phyloP scores from a whole-genome alignment of 192 early-diverging fungal species.

The Dissophora ornata region DNA sequence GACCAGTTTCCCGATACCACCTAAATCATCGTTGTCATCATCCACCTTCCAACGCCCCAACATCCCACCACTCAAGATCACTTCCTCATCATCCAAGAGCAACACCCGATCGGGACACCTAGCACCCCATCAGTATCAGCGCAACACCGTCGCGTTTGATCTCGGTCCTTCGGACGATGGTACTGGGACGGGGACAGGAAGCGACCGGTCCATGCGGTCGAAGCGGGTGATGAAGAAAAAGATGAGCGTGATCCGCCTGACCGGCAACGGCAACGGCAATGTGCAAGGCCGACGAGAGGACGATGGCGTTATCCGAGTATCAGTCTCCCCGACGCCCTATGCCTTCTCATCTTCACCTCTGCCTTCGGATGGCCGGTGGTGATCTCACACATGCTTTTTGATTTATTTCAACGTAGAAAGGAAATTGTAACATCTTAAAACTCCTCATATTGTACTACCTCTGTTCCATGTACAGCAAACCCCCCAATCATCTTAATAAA shows the following conservation, averaged over 20 bases:
- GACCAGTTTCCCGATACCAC: not conserved
- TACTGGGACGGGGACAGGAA: slow-evolving; percentile 35
- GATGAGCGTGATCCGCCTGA: slow-evolving; percentile 49
- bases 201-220: slow-evolving; percentile 39
- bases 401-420: too few species aligned
- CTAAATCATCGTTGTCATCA: not conserved
- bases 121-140: slow-evolving; percentile 3
- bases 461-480: too few species aligned
- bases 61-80: slow-evolving; percentile 21
- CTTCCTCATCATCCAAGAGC: slow-evolving; percentile 3
- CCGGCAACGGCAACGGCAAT: slow-evolving; percentile 32
- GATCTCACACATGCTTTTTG: not conserved
- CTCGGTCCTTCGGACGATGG: slow-evolving; percentile 33
- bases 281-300: slow-evolving; percentile 46
- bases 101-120: slow-evolving; percentile 2
- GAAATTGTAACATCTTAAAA: too few species aligned
- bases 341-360: slow-evolving; percentile 1
- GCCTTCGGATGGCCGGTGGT: not conserved
- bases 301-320: slow-evolving; percentile 47
- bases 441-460: too few species aligned
- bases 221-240: slow-evolving; percentile 54
- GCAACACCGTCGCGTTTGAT: slow-evolving; percentile 30
- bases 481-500: too few species aligned
- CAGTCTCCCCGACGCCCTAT: slow-evolving; percentile 25
- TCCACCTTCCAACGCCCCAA: not conserved